Percentiles rank a stretch among this genome's conserved stretches.
phyloP scores from a whole-genome alignment of 495 filamentous ascomycete genomes.

The Hypoxylon fragiforme region DNA sequence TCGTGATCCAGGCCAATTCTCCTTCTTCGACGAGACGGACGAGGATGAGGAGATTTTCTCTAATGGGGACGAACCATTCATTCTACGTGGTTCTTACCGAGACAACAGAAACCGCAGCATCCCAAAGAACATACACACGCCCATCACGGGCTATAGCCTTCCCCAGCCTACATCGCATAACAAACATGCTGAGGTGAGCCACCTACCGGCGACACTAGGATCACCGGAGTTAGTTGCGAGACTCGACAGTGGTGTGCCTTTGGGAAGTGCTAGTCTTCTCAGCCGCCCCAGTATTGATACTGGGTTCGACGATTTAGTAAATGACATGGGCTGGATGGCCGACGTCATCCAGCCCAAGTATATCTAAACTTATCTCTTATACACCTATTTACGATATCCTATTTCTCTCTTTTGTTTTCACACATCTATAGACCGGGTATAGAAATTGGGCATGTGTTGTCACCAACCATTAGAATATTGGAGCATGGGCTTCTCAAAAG shows the following conservation, averaged over 20 bases:
- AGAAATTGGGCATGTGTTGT: slow-evolving; percentile 26
- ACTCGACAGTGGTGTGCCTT: slow-evolving; percentile 31
- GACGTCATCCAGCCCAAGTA: slow-evolving; percentile 40
- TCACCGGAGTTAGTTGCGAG: slow-evolving; percentile 37
- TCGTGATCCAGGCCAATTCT: slow-evolving; percentile 35
- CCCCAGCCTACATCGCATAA: slow-evolving; percentile 37
- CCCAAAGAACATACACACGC: slow-evolving; percentile 30
- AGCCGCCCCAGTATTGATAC: slow-evolving; percentile 41
- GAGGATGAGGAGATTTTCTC: slow-evolving; percentile 36
- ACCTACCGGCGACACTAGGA: slow-evolving; percentile 23
- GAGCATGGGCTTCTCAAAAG: slow-evolving; percentile 10
- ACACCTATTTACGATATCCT: background rate
- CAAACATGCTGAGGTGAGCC: slow-evolving; percentile 17
- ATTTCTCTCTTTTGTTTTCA: slow-evolving; percentile 3
- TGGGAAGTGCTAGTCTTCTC: slow-evolving; percentile 35
- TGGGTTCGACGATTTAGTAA: slow-evolving; percentile 48
- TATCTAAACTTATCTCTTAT: slow-evolving; percentile 14
- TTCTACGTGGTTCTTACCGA: slow-evolving; percentile 16
- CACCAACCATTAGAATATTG: slow-evolving; percentile 16
- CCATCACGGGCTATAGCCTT: slow-evolving; percentile 48
- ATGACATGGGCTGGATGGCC: slow-evolving; percentile 53
- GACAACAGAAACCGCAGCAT: slow-evolving; percentile 4
- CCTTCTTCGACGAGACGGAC: slow-evolving; percentile 50
- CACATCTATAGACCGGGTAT: slow-evolving; percentile 20
- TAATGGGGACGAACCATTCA: slow-evolving; percentile 18